Percentiles rank a stretch among this genome's conserved stretches.
These are phyloP conservation scores for Handroanthus guayacan DNA, from an alignment of 257 asterid species.

Conservation along the genomic window DNA sequence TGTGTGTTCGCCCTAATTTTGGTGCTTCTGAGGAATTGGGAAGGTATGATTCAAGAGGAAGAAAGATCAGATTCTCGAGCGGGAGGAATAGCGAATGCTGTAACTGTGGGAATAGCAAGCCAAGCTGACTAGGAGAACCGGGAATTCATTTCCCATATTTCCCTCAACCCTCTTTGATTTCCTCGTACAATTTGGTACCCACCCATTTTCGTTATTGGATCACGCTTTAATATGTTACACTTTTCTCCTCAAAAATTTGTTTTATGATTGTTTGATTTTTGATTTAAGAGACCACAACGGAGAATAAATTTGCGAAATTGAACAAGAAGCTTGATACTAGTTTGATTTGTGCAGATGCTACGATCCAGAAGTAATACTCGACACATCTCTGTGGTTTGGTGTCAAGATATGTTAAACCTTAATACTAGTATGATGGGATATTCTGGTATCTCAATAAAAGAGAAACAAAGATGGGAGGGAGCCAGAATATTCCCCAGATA, in stretches of 20 bases:
- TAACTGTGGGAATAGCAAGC: constrained; percentile 92
- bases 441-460: not conserved
- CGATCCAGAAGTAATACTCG: too few relatives aligned
- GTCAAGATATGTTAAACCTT: constrained; percentile 65
- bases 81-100: constrained; percentile 90
- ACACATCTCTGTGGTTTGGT: too few relatives aligned
- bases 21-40: too few relatives aligned
- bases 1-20: too few relatives aligned
- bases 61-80: constrained; percentile 50
- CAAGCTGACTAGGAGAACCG: constrained; percentile 99
- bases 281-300: constrained; percentile 77
- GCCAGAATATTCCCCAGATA: not conserved
- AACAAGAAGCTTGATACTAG: constrained; percentile 90
- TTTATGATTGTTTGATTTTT: not conserved
- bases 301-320: constrained; percentile 68
- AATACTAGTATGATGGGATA: not conserved
- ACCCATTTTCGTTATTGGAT: not conserved
- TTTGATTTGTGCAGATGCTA: too few relatives aligned
- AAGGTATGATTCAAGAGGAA: too few relatives aligned
- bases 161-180: constrained; percentile 89
- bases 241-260: not conserved
- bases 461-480: not conserved
- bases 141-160: constrained; percentile 85
- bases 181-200: constrained; percentile 83
- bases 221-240: not conserved